phyloP scores from a whole-genome alignment of 2,329 filamentous ascomycete species.

The Helicocarpus griseus region DNA sequence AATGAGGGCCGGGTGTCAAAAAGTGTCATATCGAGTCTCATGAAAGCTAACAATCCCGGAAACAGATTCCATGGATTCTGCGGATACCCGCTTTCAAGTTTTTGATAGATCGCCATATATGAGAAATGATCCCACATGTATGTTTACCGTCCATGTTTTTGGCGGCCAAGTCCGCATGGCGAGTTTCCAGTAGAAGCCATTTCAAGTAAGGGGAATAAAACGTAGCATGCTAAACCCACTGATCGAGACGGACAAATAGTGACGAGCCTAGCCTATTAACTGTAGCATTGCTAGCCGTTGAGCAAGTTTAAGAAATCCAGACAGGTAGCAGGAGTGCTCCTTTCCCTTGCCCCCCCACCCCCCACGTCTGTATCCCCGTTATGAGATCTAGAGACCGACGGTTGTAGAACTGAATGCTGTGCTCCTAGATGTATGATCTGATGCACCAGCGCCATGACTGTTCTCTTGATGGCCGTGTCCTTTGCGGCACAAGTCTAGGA shows the following conservation, averaged over 20 bases:
- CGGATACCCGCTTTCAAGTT: background rate
- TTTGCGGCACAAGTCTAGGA: background rate
- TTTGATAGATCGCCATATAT: background rate
- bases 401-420: background rate
- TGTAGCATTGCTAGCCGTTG: background rate
- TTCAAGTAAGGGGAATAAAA: too few relatives aligned
- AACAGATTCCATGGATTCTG: background rate
- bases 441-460: background rate
- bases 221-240: background rate
- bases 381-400: background rate
- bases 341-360: too few relatives aligned
- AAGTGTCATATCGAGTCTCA: background rate
- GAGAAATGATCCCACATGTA: too few relatives aligned
- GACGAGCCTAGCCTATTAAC: background rate
- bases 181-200: too few relatives aligned
- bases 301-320: background rate
- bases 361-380: background rate
- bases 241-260: too few relatives aligned
- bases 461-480: background rate
- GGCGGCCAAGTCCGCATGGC: too few relatives aligned
- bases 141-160: too few relatives aligned
- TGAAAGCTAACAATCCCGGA: background rate
- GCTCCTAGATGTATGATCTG: background rate
- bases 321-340: too few relatives aligned
- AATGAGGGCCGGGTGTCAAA: background rate